These are phyloP conservation scores for Boletus bicolor DNA, from an alignment of 768 basidiomycete species.

Conservation along the genomic window DNA sequence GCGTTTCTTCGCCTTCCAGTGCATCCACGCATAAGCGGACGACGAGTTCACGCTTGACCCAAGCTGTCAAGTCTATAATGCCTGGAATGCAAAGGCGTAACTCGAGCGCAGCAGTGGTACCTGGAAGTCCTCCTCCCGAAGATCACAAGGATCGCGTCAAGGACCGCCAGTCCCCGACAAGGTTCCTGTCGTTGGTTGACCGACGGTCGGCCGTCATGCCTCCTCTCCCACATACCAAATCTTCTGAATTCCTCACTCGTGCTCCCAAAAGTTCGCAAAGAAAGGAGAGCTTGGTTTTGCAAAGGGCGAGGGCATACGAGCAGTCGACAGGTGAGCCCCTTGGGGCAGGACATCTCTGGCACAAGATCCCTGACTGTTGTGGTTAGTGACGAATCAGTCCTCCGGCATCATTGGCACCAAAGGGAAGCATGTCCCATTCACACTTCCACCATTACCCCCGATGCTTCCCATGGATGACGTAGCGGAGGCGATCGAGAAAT, in stretches of 20 bases:
- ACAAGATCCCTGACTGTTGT: not conserved
- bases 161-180: conserved; percentile 6
- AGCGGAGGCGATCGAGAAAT: conserved; percentile 14
- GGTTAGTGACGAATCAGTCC: not conserved
- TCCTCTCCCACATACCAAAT: not conserved
- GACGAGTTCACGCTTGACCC: conserved; percentile 19
- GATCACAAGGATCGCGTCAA: conserved; percentile 12
- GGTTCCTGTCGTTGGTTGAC: conserved; percentile 16
- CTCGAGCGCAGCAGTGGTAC: conserved; percentile 5
- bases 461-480: conserved; percentile 26
- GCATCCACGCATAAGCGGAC: conserved; percentile 16
- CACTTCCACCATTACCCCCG: conserved; percentile 37
- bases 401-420: not conserved
- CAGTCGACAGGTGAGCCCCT: conserved; percentile 18
- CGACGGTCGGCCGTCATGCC: conserved; percentile 4
- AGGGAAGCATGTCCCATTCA: conserved; percentile 31
- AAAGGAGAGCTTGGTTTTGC: conserved; percentile 30
- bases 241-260: conserved; percentile 11
- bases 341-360: not conserved
- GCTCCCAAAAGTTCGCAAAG: conserved; percentile 3
- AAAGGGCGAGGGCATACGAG: conserved; percentile 29
- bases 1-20: conserved; percentile 9
- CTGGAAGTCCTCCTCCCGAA: not conserved
- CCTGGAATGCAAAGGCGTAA: conserved; percentile 16
- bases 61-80: conserved; percentile 27